These are phyloP conservation scores for Phlyctochytrium planicorne DNA, from an alignment of 192 early-diverging fungal species.

Conservation along the genomic window DNA sequence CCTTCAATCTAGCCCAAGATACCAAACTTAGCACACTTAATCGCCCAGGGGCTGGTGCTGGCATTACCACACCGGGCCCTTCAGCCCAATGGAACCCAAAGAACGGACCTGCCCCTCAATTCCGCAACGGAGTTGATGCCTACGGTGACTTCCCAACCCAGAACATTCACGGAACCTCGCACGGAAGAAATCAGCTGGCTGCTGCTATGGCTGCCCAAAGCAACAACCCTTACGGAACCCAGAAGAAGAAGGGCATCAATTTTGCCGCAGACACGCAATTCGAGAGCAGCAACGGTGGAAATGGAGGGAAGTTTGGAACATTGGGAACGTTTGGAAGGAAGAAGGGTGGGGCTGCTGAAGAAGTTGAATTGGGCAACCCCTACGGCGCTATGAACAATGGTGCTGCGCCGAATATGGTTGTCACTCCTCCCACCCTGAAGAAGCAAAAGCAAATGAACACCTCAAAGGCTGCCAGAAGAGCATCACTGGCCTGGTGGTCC, in stretches of 20 bases:
- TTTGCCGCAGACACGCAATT: not conserved
- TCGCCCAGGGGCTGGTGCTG: not conserved
- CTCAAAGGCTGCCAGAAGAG: not conserved
- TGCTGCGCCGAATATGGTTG: not conserved
- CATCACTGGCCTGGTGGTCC: constrained; percentile 7
- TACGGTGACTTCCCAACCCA: not conserved
- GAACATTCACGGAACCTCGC: not conserved
- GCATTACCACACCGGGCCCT: not conserved
- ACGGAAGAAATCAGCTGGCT: too few relatives aligned
- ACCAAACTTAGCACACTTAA: not conserved
- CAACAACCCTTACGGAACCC: not conserved
- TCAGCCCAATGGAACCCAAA: not conserved
- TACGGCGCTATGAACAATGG: not conserved
- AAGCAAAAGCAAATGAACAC: not conserved
- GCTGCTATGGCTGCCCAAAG: not conserved
- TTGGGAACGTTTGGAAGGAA: not conserved
- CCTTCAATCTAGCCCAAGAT: not conserved
- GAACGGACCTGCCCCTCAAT: not conserved
- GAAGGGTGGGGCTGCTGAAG: not conserved
- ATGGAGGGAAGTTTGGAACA: not conserved
- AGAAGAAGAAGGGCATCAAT: not conserved
- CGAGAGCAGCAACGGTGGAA: not conserved
- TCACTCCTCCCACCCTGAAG: not conserved
- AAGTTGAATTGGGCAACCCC: not conserved
- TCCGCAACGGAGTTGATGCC: not conserved